A percentile compares a stretch with the other conserved stretches of the same genome.
Conservation (phyloP, 176 grass and related monocot species). For the Zizania latifolia region DNA sequence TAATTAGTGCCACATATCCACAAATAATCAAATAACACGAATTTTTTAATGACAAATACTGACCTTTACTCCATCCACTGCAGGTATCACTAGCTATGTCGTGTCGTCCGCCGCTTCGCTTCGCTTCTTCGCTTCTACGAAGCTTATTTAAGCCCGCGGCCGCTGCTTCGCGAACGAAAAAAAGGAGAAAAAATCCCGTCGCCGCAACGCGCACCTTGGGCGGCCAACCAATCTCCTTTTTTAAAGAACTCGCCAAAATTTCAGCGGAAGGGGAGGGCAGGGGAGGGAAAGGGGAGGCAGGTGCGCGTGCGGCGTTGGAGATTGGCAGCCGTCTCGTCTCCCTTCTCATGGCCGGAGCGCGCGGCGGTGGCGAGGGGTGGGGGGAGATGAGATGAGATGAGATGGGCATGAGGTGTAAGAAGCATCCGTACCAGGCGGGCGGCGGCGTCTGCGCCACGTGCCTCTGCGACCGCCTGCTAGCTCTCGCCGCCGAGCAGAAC, state of each 20-base stretch:
- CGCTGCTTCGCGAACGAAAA: background rate
- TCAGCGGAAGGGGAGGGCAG: constrained; percentile 5
- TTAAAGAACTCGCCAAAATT: constrained; percentile 20
- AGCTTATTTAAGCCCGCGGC: constrained; percentile 37
- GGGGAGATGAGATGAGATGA: background rate
- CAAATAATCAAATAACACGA: too few species aligned
- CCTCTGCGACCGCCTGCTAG: constrained; percentile 79
- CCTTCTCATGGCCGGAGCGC: constrained; percentile 1
- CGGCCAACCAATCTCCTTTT: background rate
- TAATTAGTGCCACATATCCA: too few species aligned
- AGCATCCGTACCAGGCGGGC: constrained; percentile 54
- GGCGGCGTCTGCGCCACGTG: constrained; percentile 88
- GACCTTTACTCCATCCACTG: background rate
- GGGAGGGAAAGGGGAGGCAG: background rate
- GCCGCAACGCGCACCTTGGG: background rate
- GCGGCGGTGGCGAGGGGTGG: background rate
- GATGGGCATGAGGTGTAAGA: constrained; percentile 84
- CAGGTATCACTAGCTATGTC: background rate
- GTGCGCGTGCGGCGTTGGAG: constrained; percentile 2
- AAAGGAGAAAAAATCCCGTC: constrained; percentile 11
- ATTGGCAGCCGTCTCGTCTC: background rate
- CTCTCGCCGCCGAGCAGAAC: constrained; percentile 63
- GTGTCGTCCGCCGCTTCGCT: background rate
- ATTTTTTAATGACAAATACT: too few species aligned
- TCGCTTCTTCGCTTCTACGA: background rate